Percentiles rank a stretch among this genome's conserved stretches.
Conservation (phyloP, 2,329 filamentous ascomycete species). For the Grosmannia serpens region DNA sequence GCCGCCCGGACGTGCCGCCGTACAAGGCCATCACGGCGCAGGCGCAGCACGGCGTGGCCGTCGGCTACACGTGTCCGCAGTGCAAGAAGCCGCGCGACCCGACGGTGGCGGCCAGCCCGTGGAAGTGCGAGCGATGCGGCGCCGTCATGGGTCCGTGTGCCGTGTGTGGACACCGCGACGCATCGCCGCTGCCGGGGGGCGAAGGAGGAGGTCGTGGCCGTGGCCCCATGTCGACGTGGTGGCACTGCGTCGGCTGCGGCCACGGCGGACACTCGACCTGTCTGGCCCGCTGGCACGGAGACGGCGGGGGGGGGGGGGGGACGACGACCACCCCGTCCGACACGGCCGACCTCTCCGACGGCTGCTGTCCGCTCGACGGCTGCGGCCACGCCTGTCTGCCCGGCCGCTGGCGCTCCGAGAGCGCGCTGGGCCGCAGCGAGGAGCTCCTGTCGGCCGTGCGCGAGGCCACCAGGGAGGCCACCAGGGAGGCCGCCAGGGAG, state of each 20-base stretch:
- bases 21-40: conserved; percentile 42
- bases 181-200: conserved; percentile 10
- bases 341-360: conserved; percentile 30
- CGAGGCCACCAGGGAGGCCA: not conserved
- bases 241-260: conserved; percentile 50
- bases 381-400: conserved; percentile 54
- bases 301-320: no score
- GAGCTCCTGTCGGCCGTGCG: conserved; percentile 31
- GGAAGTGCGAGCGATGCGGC: conserved; percentile 46
- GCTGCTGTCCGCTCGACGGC: conserved; percentile 53
- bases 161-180: conserved; percentile 44
- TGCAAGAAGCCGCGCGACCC: conserved; percentile 45
- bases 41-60: conserved; percentile 43
- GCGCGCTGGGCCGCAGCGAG: conserved; percentile 31
- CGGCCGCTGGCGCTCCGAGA: conserved; percentile 41
- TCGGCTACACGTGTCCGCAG: conserved; percentile 40
- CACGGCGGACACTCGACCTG: conserved; percentile 53
- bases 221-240: conserved; percentile 37
- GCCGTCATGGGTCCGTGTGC: conserved; percentile 44
- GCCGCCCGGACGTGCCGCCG: not conserved
- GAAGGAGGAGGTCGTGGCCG: not conserved
- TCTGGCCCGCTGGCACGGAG: conserved; percentile 43
- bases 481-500: not conserved
- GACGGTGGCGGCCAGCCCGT: conserved; percentile 32
- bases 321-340: not conserved